These are phyloP conservation scores for Neofusicoccum parvum DNA, from an alignment of 2,329 filamentous ascomycete species.

Conservation along the genomic window DNA sequence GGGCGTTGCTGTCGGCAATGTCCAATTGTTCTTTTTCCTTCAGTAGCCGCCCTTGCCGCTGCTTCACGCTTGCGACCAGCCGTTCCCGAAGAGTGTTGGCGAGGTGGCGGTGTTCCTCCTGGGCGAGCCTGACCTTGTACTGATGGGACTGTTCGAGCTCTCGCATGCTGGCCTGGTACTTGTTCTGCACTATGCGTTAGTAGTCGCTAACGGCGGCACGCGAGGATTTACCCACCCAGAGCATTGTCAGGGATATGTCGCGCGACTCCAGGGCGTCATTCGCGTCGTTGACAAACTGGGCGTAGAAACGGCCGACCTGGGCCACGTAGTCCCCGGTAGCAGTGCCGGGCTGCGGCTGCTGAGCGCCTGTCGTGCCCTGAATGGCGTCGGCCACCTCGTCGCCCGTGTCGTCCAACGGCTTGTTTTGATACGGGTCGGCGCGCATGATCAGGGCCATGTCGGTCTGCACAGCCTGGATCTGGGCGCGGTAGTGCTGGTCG, in stretches of 20 bases:
- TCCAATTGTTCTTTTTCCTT: slow-evolving; percentile 69
- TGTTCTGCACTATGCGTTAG: slow-evolving; percentile 49
- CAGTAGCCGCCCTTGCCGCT: slow-evolving; percentile 59
- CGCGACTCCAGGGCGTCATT: slow-evolving; percentile 86
- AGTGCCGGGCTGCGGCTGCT: slow-evolving; percentile 46
- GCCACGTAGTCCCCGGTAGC: slow-evolving; percentile 68
- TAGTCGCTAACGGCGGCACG: neutral
- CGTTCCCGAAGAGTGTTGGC: slow-evolving; percentile 63
- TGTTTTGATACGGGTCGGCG: slow-evolving; percentile 76
- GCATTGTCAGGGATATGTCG: slow-evolving; percentile 78
- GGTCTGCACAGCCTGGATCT: slow-evolving; percentile 87
- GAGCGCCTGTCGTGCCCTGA: slow-evolving; percentile 44
- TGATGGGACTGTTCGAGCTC: slow-evolving; percentile 59
- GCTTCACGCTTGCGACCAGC: slow-evolving; percentile 59
- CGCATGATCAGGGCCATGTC: slow-evolving; percentile 85
- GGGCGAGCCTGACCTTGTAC: slow-evolving; percentile 63
- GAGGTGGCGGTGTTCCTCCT: slow-evolving; percentile 63
- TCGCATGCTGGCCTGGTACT: slow-evolving; percentile 58
- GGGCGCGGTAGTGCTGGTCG: slow-evolving; percentile 82
- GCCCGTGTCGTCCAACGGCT: slow-evolving; percentile 65
- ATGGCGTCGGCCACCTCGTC: slow-evolving; percentile 69
- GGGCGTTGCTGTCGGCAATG: slow-evolving; percentile 66
- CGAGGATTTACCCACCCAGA: slow-evolving; percentile 65
- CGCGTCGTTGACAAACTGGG: slow-evolving; percentile 80
- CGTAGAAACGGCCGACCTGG: slow-evolving; percentile 76